These are phyloP conservation scores for Calocybe indica DNA, from an alignment of 768 basidiomycete species.

Conservation along the genomic window DNA sequence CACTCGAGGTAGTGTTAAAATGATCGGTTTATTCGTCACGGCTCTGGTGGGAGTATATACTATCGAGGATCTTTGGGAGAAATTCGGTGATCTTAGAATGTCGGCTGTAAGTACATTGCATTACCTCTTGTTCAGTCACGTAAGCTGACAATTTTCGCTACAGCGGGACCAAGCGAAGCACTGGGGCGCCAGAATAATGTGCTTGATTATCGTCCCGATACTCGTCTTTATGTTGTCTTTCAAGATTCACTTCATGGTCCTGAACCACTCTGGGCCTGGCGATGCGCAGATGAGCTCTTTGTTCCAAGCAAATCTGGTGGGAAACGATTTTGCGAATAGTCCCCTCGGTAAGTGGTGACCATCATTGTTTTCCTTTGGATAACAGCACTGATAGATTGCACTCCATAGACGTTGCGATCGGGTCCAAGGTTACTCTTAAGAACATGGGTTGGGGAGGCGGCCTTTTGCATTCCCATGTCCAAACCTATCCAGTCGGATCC, in stretches of 20 bases:
- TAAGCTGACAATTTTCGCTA: conserved; percentile 3
- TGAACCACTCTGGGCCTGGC: conserved; percentile 92
- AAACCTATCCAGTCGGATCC: conserved; percentile 89
- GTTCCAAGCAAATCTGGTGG: conserved; percentile 93
- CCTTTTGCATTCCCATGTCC: conserved; percentile 94
- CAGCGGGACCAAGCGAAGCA: conserved; percentile 86
- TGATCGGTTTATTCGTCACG: conserved; percentile 94
- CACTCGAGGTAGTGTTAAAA: conserved; percentile 67
- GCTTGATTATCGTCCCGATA: conserved; percentile 86
- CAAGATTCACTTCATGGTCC: conserved; percentile 93
- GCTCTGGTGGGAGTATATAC: conserved; percentile 94
- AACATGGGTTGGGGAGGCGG: conserved; percentile 99
- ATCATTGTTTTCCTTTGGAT: neutral
- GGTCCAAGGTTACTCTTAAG: conserved; percentile 89
- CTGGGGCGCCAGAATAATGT: conserved; percentile 81
- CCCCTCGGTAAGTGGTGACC: conserved; percentile 60
- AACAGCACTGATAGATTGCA: neutral
- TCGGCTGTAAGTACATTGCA: conserved; percentile 53
- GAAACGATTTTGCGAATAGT: conserved; percentile 89
- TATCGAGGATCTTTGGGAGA: conserved; percentile 96
- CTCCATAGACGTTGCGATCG: conserved; percentile 72
- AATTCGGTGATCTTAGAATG: conserved; percentile 95
- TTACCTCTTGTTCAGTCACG: neutral
- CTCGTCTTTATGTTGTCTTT: conserved; percentile 92
- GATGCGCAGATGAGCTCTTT: conserved; percentile 98